phyloP scores from a whole-genome alignment of 495 filamentous ascomycete genomes.

The Delitschia confertaspora region DNA sequence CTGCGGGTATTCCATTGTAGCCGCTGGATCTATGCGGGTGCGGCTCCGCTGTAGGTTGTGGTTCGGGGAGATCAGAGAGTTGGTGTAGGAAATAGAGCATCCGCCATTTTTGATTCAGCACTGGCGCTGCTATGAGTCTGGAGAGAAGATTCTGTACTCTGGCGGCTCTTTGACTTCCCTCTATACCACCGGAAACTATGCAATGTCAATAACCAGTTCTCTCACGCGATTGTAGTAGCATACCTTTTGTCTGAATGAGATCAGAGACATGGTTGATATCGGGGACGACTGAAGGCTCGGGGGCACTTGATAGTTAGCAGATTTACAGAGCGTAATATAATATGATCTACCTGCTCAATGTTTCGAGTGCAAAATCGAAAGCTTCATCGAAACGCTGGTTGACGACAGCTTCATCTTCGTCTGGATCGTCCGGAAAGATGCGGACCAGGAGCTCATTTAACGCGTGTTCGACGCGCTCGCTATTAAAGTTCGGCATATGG shows the following conservation, averaged over 20 bases:
- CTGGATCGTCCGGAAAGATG: conserved; percentile 29
- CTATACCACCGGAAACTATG: conserved; percentile 60
- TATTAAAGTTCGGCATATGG: conserved; percentile 29
- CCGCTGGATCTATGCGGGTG: not conserved
- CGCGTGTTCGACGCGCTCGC: conserved; percentile 38
- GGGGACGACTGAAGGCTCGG: conserved; percentile 36
- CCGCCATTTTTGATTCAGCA: conserved; percentile 91
- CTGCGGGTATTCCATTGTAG: too few species aligned
- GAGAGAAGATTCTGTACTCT: conserved; percentile 84
- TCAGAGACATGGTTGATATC: conserved; percentile 87
- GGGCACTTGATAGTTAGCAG: conserved; percentile 8
- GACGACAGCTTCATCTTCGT: conserved; percentile 33
- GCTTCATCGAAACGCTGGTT: conserved; percentile 36
- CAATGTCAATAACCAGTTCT: conserved; percentile 9
- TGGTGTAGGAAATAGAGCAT: conserved; percentile 85
- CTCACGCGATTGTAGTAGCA: conserved; percentile 3
- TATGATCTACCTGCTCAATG: conserved; percentile 11
- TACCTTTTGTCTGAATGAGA: conserved; percentile 73
- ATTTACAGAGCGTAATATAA: not conserved
- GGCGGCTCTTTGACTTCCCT: conserved; percentile 73
- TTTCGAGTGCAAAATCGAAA: conserved; percentile 31
- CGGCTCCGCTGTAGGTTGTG: not conserved
- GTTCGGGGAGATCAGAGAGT: conserved; percentile 48
- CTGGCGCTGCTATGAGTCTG: conserved; percentile 75
- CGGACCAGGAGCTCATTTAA: conserved; percentile 36